Evolutionary conservation across 169 alveolate genomes (phyloP).

Genomic region (Fabrea salina): DNA sequence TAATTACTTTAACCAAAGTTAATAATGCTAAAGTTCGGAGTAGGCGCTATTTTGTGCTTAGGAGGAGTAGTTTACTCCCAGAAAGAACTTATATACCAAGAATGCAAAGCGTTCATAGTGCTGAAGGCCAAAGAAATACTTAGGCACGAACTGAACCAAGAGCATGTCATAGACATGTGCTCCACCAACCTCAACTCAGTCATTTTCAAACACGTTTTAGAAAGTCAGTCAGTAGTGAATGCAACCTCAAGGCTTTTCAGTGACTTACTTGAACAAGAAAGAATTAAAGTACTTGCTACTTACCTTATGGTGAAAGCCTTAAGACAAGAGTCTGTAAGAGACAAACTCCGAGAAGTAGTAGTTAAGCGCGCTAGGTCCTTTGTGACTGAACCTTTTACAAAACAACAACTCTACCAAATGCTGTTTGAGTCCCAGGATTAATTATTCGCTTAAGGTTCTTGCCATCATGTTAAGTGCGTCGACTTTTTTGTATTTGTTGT

Average conservation of each 20-base stretch:
- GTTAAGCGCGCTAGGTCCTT: background rate
- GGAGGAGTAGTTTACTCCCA: no score
- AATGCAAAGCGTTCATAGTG: no score
- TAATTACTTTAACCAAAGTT: no score
- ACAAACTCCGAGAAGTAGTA: background rate
- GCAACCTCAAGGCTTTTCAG: background rate
- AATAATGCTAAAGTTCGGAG: no score
- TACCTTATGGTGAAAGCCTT: background rate
- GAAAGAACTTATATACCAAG: no score
- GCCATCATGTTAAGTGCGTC: background rate
- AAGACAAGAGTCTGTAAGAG: background rate
- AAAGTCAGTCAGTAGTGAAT: background rate
- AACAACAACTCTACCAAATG: no score
- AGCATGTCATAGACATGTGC: background rate
- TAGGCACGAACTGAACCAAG: background rate
- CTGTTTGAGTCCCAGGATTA: no score
- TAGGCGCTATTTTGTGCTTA: no score
- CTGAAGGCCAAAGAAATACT: background rate
- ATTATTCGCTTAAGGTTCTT: no score
- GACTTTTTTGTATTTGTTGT: background rate
- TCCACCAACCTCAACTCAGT: background rate
- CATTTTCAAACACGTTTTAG: background rate
- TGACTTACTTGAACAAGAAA: background rate
- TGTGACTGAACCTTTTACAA: background rate
- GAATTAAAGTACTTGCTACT: background rate